A percentile compares a stretch with the other conserved stretches of the same genome.
These are phyloP conservation scores for Tilletiaria anomala DNA, from an alignment of 1,284 basidiomycete species.

Conservation along the genomic window DNA sequence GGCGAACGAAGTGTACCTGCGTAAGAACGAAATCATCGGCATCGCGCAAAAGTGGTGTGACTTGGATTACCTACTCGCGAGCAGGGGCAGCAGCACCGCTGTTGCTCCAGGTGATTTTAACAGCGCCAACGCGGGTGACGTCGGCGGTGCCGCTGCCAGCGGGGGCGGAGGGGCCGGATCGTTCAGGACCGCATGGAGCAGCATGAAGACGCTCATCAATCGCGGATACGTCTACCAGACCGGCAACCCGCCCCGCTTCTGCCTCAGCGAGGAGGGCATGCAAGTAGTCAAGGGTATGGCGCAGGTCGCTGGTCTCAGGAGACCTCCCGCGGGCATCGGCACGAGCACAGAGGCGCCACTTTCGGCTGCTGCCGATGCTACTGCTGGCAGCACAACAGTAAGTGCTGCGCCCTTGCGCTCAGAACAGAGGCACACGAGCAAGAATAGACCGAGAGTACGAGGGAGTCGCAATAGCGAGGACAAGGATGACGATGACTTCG, in stretches of 20 bases:
- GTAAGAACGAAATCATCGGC: constrained; percentile 29
- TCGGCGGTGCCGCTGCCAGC: constrained; percentile 1
- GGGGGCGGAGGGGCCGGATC: constrained; percentile 8
- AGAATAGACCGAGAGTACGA: no score
- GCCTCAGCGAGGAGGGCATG: constrained; percentile 25
- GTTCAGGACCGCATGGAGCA: constrained; percentile 35
- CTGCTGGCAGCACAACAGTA: no score
- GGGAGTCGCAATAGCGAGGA: no score
- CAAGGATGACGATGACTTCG: no score
- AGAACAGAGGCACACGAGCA: no score
- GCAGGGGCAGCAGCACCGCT: constrained; percentile 4
- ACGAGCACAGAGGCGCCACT: no score
- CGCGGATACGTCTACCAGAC: constrained; percentile 31
- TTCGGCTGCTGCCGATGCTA: no score
- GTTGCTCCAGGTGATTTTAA: constrained; percentile 4
- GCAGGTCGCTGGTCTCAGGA: neutral
- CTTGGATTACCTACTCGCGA: constrained; percentile 17
- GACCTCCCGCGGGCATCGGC: no score
- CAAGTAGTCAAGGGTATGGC: neutral
- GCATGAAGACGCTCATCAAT: constrained; percentile 35
- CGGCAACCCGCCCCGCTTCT: constrained; percentile 32
- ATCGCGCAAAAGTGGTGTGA: constrained; percentile 28
- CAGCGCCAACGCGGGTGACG: constrained; percentile 5
- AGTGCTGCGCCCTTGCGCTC: no score
- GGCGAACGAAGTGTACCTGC: constrained; percentile 8